Evolutionary conservation across 1,284 basidiomycete genomes (phyloP), one percentile per base, ranked within the genome.

Genomic region (Pholiota adiposa): DNA sequence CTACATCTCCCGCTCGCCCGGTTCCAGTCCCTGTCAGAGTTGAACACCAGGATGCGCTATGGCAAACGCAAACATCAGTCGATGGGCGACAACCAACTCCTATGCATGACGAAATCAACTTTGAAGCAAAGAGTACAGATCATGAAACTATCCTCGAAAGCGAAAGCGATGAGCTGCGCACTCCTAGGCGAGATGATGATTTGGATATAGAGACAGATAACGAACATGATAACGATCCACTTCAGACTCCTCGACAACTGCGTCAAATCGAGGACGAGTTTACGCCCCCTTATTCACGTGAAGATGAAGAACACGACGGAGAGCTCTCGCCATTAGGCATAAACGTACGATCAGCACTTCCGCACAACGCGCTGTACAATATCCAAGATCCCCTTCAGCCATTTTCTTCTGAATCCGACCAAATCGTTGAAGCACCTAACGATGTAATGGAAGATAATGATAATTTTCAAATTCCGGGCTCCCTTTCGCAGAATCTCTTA

Each of bases 101-200:
- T 46, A 12, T 4, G 5, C 44, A 6, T n/a, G 48, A 36, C 16
- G 46, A 55, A 44, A 53, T 23, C n/a, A 18, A 43, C 3, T 21
- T 23, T 33, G 56, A 61, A 25, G 18, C 19, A 3, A 21, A 31
- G 18, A 14, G 19, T 29, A 51, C 18, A 38, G 38, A n/a, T 46
- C 51, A 48, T 29, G 23, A 48, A 31, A 40, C 33, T 41, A 25
- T 12, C 16, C 44, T 51, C 25, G 65, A 66, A 5, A 64, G 54
- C 25, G 65, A 64, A n/a, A 61, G 59, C 33, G 67, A 69, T 54
- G 66, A 66, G 36, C 51, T 69, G 23, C 65, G 61, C 23, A 69
- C 71, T 14, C 72, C 72, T 36, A 60, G 55, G 34, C 44, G 46
- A 8, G 62, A 48, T 25, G 51, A 51, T 14, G 49, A 25, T 16